A percentile compares a stretch with the other conserved stretches of the same genome.
Conservation (phyloP, 352 stramenopile genomes). For the Pythium insidiosum region DNA sequence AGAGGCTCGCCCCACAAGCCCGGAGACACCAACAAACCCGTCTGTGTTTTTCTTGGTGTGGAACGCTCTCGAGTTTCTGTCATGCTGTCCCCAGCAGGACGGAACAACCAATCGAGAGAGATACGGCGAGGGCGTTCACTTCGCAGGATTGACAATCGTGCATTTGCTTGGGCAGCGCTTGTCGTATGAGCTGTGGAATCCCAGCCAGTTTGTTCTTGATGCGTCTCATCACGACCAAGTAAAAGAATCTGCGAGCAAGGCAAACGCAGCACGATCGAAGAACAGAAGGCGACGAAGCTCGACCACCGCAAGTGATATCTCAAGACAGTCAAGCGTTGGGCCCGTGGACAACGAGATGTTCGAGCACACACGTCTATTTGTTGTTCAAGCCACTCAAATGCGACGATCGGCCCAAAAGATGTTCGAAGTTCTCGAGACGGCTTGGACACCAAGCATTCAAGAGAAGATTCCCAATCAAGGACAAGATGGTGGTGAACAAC, state of each 20-base stretch:
- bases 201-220: conserved; percentile 45
- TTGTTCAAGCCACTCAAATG: conserved; percentile 26
- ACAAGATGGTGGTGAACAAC: background rate
- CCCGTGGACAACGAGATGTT: conserved; percentile 43
- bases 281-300: background rate
- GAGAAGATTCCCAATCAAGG: background rate
- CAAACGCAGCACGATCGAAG: conserved; percentile 8
- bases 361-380: conserved; percentile 26
- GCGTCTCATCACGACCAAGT: conserved; percentile 24
- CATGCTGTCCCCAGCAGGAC: conserved; percentile 19
- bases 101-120: conserved; percentile 15
- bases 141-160: conserved; percentile 47
- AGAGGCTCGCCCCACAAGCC: too few relatives aligned
- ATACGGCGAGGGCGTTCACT: conserved; percentile 52
- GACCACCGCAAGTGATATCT: background rate
- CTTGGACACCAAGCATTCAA: conserved; percentile 14
- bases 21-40: conserved; percentile 25
- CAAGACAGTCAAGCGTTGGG: conserved; percentile 10
- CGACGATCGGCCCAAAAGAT: conserved; percentile 21
- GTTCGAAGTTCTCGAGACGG: conserved; percentile 33
- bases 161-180: conserved; percentile 45
- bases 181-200: conserved; percentile 54
- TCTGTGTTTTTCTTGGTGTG: conserved; percentile 58
- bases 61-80: conserved; percentile 56
- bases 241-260: conserved; percentile 6